Evolutionary conservation across 2,329 filamentous ascomycete species (phyloP).

Genomic region (Colletotrichum liriopes): DNA sequence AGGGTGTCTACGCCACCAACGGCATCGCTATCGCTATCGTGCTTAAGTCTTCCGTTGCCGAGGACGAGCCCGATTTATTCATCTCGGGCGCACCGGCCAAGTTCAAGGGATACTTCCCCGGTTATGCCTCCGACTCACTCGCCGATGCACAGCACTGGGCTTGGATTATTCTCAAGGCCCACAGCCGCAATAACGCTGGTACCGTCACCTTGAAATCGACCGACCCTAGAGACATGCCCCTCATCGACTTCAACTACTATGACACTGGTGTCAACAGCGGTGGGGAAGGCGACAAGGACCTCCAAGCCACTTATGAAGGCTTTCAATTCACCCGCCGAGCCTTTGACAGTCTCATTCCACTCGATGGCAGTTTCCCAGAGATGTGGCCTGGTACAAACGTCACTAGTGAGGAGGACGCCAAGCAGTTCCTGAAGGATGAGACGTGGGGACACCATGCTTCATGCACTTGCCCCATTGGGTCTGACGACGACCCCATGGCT

Average conservation of each 20-base stretch:
- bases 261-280: constrained; percentile 63
- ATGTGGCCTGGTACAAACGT: constrained; percentile 25
- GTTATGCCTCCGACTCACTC: constrained; percentile 63
- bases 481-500: constrained; percentile 68
- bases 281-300: constrained; percentile 54
- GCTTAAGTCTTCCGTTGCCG: constrained; percentile 52
- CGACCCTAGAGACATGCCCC: constrained; percentile 74
- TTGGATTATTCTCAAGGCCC: constrained; percentile 66
- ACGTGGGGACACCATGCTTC: constrained; percentile 71
- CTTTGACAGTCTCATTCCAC: constrained; percentile 32
- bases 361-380: constrained; percentile 18
- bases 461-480: constrained; percentile 71
- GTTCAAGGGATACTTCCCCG: constrained; percentile 71
- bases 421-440: constrained; percentile 34
- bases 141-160: constrained; percentile 59
- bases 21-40: constrained; percentile 68
- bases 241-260: constrained; percentile 74
- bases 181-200: constrained; percentile 70
- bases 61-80: constrained; percentile 67
- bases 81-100: constrained; percentile 68
- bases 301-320: constrained; percentile 45
- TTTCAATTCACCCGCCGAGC: constrained; percentile 60
- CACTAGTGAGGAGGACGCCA: constrained; percentile 14
- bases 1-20: constrained; percentile 59
- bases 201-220: constrained; percentile 73